These are phyloP conservation scores for Termitomyces sp. DNA, from an alignment of 768 basidiomycete species.

Conservation along the genomic window DNA sequence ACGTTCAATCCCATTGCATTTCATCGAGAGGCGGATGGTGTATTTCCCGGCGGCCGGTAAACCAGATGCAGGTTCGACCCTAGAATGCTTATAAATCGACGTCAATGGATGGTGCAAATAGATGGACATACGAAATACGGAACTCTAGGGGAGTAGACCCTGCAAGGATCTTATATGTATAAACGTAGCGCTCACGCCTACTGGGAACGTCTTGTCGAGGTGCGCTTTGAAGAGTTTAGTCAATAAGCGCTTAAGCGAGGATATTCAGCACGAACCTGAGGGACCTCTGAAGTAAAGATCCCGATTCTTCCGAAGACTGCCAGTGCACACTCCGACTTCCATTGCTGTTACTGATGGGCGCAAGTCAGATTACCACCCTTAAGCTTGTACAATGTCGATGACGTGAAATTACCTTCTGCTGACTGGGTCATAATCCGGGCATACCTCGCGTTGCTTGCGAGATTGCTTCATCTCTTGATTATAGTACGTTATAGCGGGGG, in stretches of 20 bases:
- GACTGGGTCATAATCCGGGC: conserved; percentile 36
- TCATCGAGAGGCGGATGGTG: conserved; percentile 48
- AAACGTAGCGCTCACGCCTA: conserved; percentile 38
- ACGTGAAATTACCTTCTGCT: conserved; percentile 29
- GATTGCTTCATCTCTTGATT: not conserved
- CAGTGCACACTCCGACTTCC: conserved; percentile 18
- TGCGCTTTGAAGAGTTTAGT: conserved; percentile 2
- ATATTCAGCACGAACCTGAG: conserved; percentile 12
- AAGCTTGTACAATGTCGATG: not conserved
- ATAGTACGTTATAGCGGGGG: conserved; percentile 1
- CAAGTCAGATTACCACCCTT: not conserved
- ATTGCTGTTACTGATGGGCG: conserved; percentile 16
- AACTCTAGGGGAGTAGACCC: conserved; percentile 41
- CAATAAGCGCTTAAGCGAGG: not conserved
- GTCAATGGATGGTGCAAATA: not conserved
- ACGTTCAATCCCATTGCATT: conserved; percentile 50
- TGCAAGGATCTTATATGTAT: conserved; percentile 44
- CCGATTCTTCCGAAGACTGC: conserved; percentile 14
- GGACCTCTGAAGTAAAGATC: conserved; percentile 4
- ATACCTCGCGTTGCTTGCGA: conserved; percentile 22
- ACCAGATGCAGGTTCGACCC: conserved; percentile 40
- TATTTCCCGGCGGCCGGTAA: conserved; percentile 39
- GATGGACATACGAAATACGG: conserved; percentile 41
- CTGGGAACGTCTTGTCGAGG: conserved; percentile 13
- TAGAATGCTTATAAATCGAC: conserved; percentile 13